Conservation (phyloP, 192 early-diverging fungal species). For the Obelidium mucronatum region DNA sequence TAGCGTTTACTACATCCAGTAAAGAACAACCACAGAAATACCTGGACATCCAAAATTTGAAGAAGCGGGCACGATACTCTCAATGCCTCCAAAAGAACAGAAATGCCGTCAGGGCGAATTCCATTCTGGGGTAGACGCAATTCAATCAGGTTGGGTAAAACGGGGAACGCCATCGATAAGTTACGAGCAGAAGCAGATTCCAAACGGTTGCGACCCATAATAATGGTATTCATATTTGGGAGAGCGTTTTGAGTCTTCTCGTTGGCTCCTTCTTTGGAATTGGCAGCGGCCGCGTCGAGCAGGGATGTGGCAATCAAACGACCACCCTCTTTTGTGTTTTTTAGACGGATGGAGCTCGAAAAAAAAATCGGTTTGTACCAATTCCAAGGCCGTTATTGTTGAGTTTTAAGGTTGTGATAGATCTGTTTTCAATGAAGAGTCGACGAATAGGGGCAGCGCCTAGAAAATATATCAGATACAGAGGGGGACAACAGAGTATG, state of each 20-base stretch:
- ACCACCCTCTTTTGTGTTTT: constrained; percentile 73
- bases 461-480: not conserved
- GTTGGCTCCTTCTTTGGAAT: constrained; percentile 67
- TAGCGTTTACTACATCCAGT: not conserved
- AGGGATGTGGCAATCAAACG: constrained; percentile 85
- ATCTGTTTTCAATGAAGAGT: constrained; percentile 82
- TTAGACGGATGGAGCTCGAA: not conserved
- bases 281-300: constrained; percentile 75
- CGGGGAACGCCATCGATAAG: constrained; percentile 83
- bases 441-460: constrained; percentile 88
- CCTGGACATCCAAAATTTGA: constrained; percentile 76
- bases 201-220: constrained; percentile 93
- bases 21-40: not conserved
- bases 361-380: constrained; percentile 12
- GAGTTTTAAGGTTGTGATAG: constrained; percentile 83
- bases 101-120: constrained; percentile 94
- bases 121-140: constrained; percentile 97
- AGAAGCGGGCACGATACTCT: constrained; percentile 65
- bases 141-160: constrained; percentile 75
- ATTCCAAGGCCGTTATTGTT: constrained; percentile 98
- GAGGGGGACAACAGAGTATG: not conserved
- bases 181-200: constrained; percentile 82
- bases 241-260: constrained; percentile 46
- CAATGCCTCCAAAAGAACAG: constrained; percentile 73
- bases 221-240: constrained; percentile 73